These are phyloP conservation scores for Penicillium decumbens DNA, from an alignment of 2,329 filamentous ascomycete species.

Conservation along the genomic window DNA sequence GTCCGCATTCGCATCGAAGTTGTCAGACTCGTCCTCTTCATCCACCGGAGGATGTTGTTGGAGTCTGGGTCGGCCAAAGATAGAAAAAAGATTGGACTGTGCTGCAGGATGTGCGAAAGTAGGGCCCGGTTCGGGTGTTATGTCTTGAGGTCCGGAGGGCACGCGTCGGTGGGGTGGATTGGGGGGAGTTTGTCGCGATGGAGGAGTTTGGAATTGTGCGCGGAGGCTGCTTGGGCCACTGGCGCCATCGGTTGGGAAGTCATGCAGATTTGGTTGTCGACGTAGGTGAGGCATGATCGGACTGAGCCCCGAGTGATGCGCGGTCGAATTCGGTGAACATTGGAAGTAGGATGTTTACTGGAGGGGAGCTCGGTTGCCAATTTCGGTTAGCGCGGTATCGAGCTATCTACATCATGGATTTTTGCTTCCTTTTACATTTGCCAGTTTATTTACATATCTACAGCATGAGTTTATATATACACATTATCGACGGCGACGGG, in stretches of 20 bases:
- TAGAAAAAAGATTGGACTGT: conserved; percentile 14
- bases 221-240: conserved; percentile 14
- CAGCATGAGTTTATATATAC: too few species aligned
- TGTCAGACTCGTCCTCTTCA: conserved; percentile 15
- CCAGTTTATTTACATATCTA: too few species aligned
- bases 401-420: neutral
- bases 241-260: conserved; percentile 10
- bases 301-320: neutral
- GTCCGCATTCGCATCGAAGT: conserved; percentile 13
- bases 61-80: conserved; percentile 16
- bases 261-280: conserved; percentile 20
- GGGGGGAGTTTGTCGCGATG: conserved; percentile 25
- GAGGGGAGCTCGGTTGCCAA: neutral
- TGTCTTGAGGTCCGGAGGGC: conserved; percentile 25
- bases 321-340: neutral
- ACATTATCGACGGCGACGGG: too few species aligned
- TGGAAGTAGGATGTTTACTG: neutral
- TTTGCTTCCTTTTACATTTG: too few species aligned
- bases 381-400: neutral
- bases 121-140: conserved; percentile 21
- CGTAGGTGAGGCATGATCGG: conserved; percentile 20
- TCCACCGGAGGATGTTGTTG: conserved; percentile 9
- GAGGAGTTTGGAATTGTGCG: conserved; percentile 33
- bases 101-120: conserved; percentile 16
- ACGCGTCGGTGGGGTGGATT: conserved; percentile 25